phyloP scores from a whole-genome alignment of 108 stramenopile species.

The Nitzschia sp. region DNA sequence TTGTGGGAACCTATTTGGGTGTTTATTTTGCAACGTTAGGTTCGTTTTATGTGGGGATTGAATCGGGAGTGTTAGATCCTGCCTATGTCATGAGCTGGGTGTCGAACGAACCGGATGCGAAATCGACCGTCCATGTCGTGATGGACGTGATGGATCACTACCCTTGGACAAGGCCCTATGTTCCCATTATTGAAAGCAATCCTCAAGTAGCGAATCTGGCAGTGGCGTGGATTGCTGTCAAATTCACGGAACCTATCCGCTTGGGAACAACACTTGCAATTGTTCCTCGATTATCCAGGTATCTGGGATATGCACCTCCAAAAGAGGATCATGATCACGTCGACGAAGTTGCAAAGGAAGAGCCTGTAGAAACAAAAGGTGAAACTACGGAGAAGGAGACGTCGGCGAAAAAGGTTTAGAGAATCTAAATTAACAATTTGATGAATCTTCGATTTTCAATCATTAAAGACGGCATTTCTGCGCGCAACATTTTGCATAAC shows the following conservation, averaged over 20 bases:
- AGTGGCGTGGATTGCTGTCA: constrained; percentile 91
- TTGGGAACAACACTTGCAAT: constrained; percentile 70
- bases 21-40: constrained; percentile 68
- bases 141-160: constrained; percentile 60
- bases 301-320: constrained; percentile 28
- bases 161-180: constrained; percentile 61
- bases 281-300: constrained; percentile 59
- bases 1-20: constrained; percentile 69
- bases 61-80: constrained; percentile 77
- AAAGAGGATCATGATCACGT: constrained; percentile 3
- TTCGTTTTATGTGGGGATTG: constrained; percentile 60
- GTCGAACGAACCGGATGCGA: constrained; percentile 48
- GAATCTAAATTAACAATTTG: too few species aligned
- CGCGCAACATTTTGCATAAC: too few species aligned
- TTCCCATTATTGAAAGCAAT: constrained; percentile 65
- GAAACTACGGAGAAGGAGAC: background rate
- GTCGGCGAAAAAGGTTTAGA: too few species aligned
- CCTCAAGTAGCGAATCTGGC: constrained; percentile 87
- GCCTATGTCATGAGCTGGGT: constrained; percentile 53
- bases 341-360: background rate
- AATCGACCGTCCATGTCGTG: constrained; percentile 65
- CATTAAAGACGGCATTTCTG: too few species aligned
- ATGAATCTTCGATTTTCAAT: too few species aligned
- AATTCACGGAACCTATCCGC: constrained; percentile 93
- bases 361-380: background rate